Base-by-base conservation (phyloP, 2,329 filamentous ascomycete genomes). In the Cytospora piceicola region DNA sequence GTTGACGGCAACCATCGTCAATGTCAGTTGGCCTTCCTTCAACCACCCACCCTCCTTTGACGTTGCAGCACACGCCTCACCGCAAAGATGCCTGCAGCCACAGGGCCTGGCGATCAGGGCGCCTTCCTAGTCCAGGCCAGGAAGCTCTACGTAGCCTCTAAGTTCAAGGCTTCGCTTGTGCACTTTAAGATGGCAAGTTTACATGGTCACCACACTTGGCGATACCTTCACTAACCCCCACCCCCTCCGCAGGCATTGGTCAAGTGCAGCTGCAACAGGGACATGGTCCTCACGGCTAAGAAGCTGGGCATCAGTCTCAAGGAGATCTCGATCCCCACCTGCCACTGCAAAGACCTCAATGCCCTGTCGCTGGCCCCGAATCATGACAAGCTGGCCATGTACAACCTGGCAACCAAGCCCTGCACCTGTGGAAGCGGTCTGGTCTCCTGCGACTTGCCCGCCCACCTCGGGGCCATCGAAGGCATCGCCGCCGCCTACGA, bases 401-500 rank as follows among this genome's bases (percentile, higher is more conserved):
- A 67, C 57, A 62, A 52, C 3, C 15, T 68, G 55, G 67, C 64
- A 30, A 67, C 17, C 24, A 51, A 56, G 29, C 32, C 53, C 5
- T 68, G 67, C 42, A 59, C 46, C 32, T 67, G 65, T 59, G 64
- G 55, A n/a, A 67, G 66, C 27, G 64, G 53, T 17, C 20, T 67
- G 3, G 27, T 46, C 30, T 17, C 29, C 4, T 67, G 66, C 54
- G 14, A 51, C 14, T 29, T 27, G 29, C 8, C 27, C 9, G 9
- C 12, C 12, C 67, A 68, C 9, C 22, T 64, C 30, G 20, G 15
- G 14, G 67, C 67, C 2, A 58, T 68, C 12, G 58, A 58, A 14
- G 51, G 58, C 5, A 22, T 61, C 1, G 56, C 52, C 6, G 58
- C 54, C 17, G 34, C 60, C 22, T 67, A 56, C 30, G 61, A 64